Percentiles rank a stretch among this genome's conserved stretches.
Evolutionary conservation across 441 rosid species (phyloP).

Genomic region (Euphorbia corollata): DNA sequence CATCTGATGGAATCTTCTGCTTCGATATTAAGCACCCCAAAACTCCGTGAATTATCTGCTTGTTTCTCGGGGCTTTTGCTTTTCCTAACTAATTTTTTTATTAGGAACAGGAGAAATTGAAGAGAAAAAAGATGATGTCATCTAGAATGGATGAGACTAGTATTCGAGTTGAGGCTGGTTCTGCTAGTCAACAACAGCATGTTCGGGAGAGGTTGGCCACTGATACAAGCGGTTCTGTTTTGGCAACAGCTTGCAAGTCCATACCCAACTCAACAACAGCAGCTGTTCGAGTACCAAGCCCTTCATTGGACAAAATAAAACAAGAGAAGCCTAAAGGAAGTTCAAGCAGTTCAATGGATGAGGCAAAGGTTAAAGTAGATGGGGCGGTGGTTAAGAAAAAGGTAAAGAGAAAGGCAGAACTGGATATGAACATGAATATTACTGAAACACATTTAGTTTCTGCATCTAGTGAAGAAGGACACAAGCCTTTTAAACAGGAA

Average conservation of each 20-base stretch:
- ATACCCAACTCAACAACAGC: constrained; percentile 26
- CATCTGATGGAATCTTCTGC: not conserved
- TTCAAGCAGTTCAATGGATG: constrained; percentile 38
- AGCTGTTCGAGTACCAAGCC: constrained; percentile 31
- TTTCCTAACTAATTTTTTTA: not conserved
- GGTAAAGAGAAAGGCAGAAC: constrained; percentile 61
- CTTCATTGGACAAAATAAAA: constrained; percentile 32
- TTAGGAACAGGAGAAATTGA: constrained; percentile 49
- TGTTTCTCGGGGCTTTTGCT: not conserved
- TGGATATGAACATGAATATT: constrained; percentile 24
- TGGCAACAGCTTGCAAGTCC: constrained; percentile 36
- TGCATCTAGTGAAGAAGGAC: constrained; percentile 35
- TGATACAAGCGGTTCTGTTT: constrained; percentile 34
- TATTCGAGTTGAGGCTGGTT: constrained; percentile 33
- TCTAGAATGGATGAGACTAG: constrained; percentile 35
- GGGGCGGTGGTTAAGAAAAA: constrained; percentile 41
- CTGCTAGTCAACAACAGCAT: constrained; percentile 32
- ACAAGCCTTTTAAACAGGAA: constrained; percentile 31
- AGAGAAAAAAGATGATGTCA: constrained; percentile 42
- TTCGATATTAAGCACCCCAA: not conserved
- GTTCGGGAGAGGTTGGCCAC: constrained; percentile 32
- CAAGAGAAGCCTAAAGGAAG: constrained; percentile 52
- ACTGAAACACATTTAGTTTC: constrained; percentile 36
- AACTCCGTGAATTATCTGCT: constrained; percentile 2
- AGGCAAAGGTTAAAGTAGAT: constrained; percentile 37